Evolutionary conservation across 768 basidiomycete species (phyloP), one percentile per base, ranked within the genome.

Genomic region (Lactarius evosmus): DNA sequence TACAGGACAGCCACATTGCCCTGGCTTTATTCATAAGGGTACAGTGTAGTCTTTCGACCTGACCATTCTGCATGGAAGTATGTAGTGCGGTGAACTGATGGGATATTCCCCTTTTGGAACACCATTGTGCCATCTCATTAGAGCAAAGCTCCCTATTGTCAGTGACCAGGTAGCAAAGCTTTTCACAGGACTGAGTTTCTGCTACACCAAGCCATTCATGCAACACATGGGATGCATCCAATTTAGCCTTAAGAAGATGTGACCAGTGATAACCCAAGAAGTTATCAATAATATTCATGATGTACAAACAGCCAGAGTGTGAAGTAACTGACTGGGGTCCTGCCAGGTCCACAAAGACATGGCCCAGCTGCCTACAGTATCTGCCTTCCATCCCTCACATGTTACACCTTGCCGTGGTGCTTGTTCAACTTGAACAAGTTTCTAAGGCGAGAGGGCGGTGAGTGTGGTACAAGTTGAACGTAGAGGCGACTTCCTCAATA

Each of bases 71-170:
- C 3, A 50, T 34, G 25, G 59, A 60, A 16, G 59, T 52, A 27
- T 60, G 38, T 22, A 33, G 59, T 40, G 60, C 60, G 4, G 60
- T 61, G n/a, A 38, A 40, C 27, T 25, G 51, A 25, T 61, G 60
- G 2, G 29, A 17, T 7, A 54, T 34, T 19, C 58, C 58, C 7
- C 19, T 9, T 5, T 29, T 17, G 11, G 40, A 38, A 49, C 58
- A 59, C 58, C 58, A 59, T 2, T 25, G 19, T 30, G 22, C 41
- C 58, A 59, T 59, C 7, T 11, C 57, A 8, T 34, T n/a, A 27
- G 58, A 59, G 14, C 19, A 22, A 22, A 59, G 58, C 29, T 59
- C 58, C 19, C 58, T 41, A 30, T 50, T 50, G 46, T 59, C 46
- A 4, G 58, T 59, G 58, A 59, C 27, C 27, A 40, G 29, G 27